Conservation (phyloP, 1,284 basidiomycete species). For the Pascua sp. region DNA sequence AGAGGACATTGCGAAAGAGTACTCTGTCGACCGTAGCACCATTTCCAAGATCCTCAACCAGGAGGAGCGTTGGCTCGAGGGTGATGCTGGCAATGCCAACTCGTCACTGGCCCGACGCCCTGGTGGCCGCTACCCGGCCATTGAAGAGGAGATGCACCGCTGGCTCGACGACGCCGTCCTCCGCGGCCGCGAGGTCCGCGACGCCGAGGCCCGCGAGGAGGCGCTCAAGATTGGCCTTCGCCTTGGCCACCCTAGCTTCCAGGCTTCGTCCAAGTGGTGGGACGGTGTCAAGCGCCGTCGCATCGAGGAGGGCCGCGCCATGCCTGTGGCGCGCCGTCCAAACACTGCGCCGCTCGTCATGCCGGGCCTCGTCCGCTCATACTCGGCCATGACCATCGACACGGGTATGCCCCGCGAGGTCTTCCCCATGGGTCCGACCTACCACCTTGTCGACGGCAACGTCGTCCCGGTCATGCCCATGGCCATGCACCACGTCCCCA, state of each 20-base stretch:
- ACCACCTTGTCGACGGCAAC: conserved; percentile 9
- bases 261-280: conserved; percentile 27
- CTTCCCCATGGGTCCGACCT: conserved; percentile 17
- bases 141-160: conserved; percentile 24
- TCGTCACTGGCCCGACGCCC: conserved; percentile 14
- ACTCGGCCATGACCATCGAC: conserved; percentile 20
- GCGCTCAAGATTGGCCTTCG: conserved; percentile 18
- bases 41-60: conserved; percentile 26
- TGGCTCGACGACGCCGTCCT: conserved; percentile 22
- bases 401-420: conserved; percentile 8
- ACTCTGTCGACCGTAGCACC: conserved; percentile 24
- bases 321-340: conserved; percentile 16
- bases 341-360: conserved; percentile 4
- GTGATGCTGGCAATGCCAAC: conserved; percentile 12
- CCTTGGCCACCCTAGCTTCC: conserved; percentile 22
- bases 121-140: conserved; percentile 21
- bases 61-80: conserved; percentile 24
- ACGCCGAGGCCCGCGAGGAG: conserved; percentile 21
- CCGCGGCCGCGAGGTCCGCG: conserved; percentile 19
- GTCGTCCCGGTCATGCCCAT: conserved; percentile 10
- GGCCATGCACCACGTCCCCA: conserved; percentile 1
- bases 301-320: conserved; percentile 20
- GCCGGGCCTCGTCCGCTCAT: conserved; percentile 15
- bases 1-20: conserved; percentile 25
- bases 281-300: conserved; percentile 24